Evolutionary conservation across 1,139 yeast genomes (phyloP), one percentile per base, ranked within the genome.

Genomic region (Hansenula sp.): DNA sequence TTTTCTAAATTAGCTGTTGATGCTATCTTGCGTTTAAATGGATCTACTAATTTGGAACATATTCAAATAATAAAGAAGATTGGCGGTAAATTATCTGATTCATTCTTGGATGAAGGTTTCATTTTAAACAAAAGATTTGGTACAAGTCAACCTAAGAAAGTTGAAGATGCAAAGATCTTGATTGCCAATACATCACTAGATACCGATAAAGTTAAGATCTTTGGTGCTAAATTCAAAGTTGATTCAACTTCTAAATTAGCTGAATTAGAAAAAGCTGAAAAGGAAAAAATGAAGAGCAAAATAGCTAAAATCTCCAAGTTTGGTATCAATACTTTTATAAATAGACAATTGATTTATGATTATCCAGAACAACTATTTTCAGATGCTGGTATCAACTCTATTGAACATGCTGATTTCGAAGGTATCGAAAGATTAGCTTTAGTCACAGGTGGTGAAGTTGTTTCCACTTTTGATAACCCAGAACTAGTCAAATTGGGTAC

Each of bases 391-490:
- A 86, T 93, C 59, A 91, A 89, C 67, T 83, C 97, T 30, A 89
- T 93, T 52, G 99, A 93, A 69, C 99, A 94, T 62, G 99, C 99
- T 18, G 99, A 94, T 67, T 94, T 94, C 58, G 99, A 89, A 61
- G 99, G 99, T 58, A 90, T 93, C 47, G 99, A 93, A 71, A 83
- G 99, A 63, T 77, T 93, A 55, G 96, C 99, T 5, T 74, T 93
- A 41, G 99, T 91, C 24, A 91, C 98, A 7, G 99, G 99, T 41
- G 99, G 96, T 59, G 99, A 93, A 70, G 98, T 94, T 45, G 96
- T 85, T 3, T 91, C 98, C 12, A 93, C 99, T 1, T 94, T 93
- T 65, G 99, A 94, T 62, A 77, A 83, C 54, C 96, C 99, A 21
- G 96, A 86, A 44, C 75, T 77, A 45, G 96, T 87, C 46, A 84